Conservation (phyloP, 768 basidiomycete species). For the Pleurotus sapidus region DNA sequence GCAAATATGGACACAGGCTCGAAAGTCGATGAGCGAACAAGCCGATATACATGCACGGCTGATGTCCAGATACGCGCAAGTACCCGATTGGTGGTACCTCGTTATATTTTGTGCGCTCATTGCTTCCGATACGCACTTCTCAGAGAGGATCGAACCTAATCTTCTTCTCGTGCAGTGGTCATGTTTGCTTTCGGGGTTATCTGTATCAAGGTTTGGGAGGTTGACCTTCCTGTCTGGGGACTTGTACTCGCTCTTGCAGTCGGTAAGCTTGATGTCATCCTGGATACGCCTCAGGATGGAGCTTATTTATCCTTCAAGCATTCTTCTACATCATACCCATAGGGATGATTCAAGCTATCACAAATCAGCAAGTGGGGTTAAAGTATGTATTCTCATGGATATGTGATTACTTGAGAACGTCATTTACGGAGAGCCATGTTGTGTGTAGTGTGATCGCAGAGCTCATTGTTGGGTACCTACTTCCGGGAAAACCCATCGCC, state of each 20-base stretch:
- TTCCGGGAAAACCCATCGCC: constrained; percentile 76
- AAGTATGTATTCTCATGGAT: constrained; percentile 34
- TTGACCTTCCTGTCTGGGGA: constrained; percentile 28
- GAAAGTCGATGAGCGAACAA: constrained; percentile 71
- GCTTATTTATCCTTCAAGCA: constrained; percentile 15
- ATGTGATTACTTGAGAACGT: no score
- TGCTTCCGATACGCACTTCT: no score
- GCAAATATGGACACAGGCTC: constrained; percentile 71
- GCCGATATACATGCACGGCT: constrained; percentile 83
- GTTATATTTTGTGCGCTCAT: constrained; percentile 52
- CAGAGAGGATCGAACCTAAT: background rate
- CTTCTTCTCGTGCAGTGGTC: constrained; percentile 27
- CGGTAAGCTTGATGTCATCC: constrained; percentile 26
- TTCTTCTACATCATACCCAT: constrained; percentile 76
- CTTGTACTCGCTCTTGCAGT: constrained; percentile 71
- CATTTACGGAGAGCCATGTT: no score
- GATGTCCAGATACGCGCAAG: constrained; percentile 73
- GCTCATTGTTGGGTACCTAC: constrained; percentile 74
- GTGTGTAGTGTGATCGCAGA: constrained; percentile 66
- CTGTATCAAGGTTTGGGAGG: constrained; percentile 70
- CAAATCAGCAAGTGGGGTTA: constrained; percentile 32
- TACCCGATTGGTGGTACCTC: constrained; percentile 89
- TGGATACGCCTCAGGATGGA: background rate
- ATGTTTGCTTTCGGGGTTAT: constrained; percentile 73
- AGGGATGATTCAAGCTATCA: constrained; percentile 77